Evolutionary conservation across 805 yeast species (phyloP).

Genomic region (Lipomyces chichibuensis): DNA sequence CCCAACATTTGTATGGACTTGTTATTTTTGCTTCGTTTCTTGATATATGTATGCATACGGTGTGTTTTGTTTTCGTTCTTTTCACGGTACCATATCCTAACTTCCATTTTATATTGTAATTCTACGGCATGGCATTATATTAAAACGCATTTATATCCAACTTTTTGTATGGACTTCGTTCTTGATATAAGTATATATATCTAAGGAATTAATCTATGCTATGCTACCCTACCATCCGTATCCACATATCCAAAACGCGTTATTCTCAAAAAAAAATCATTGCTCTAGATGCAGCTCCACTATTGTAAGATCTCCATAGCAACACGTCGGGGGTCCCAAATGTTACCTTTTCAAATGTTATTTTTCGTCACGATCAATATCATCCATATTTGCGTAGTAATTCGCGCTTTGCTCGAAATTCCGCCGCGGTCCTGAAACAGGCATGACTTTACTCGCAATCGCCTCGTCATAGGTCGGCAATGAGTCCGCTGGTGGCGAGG

Average conservation of each 20-base stretch:
- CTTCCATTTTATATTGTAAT: conserved; percentile 7
- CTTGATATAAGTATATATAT: neutral
- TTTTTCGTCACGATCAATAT: conserved; percentile 24
- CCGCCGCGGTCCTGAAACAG: conserved; percentile 30
- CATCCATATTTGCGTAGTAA: conserved; percentile 25
- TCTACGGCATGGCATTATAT: neutral
- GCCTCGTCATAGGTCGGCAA: conserved; percentile 34
- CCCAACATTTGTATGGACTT: too few relatives aligned
- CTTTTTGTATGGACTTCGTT: neutral
- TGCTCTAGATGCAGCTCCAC: neutral
- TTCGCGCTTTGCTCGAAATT: conserved; percentile 17
- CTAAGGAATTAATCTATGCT: neutral
- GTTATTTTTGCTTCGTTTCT: too few relatives aligned
- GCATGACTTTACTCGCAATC: conserved; percentile 14
- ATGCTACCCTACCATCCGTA: neutral
- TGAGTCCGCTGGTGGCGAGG: conserved; percentile 3
- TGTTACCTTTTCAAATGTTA: neutral
- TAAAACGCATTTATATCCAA: neutral
- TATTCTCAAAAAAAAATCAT: neutral
- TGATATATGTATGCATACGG: neutral
- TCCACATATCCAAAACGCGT: neutral
- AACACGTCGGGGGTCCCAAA: too few relatives aligned
- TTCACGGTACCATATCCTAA: neutral
- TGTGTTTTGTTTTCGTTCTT: neutral
- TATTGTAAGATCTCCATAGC: neutral